Conservation (phyloP, 1,139 yeast genomes). For the Kodamaea alishanica region DNA sequence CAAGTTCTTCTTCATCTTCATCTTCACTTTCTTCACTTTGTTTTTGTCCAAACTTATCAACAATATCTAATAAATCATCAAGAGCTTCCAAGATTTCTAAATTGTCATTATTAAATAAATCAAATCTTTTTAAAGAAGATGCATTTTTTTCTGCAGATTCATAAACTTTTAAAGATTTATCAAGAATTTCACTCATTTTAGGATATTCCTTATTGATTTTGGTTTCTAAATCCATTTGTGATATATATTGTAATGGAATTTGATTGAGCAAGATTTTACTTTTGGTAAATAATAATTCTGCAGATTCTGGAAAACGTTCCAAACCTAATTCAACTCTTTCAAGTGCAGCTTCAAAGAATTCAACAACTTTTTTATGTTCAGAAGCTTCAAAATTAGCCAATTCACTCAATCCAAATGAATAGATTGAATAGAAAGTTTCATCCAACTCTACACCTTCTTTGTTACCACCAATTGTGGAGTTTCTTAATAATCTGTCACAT, state of each 20-base stretch:
- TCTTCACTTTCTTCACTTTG: constrained; percentile 42
- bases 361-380: constrained; percentile 39
- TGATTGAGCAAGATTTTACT: constrained; percentile 54
- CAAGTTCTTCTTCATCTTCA: constrained; percentile 27
- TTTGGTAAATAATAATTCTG: constrained; percentile 49
- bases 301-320: constrained; percentile 42
- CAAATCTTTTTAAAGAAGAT: constrained; percentile 21
- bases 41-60: constrained; percentile 59
- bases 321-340: constrained; percentile 68
- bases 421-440: constrained; percentile 65
- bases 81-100: constrained; percentile 52
- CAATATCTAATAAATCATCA: constrained; percentile 63
- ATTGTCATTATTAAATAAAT: constrained; percentile 34
- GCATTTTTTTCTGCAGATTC: constrained; percentile 43
- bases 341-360: constrained; percentile 63
- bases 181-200: constrained; percentile 34
- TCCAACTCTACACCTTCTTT: constrained; percentile 8
- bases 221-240: constrained; percentile 43
- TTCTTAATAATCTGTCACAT: constrained; percentile 75
- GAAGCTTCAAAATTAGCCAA: constrained; percentile 54
- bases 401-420: constrained; percentile 69
- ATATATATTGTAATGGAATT: constrained; percentile 55
- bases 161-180: constrained; percentile 41
- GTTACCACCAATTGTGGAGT: constrained; percentile 21
- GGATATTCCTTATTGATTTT: constrained; percentile 22